Conservation (phyloP, 2,329 filamentous ascomycete species). For the Lojkania enalia region DNA sequence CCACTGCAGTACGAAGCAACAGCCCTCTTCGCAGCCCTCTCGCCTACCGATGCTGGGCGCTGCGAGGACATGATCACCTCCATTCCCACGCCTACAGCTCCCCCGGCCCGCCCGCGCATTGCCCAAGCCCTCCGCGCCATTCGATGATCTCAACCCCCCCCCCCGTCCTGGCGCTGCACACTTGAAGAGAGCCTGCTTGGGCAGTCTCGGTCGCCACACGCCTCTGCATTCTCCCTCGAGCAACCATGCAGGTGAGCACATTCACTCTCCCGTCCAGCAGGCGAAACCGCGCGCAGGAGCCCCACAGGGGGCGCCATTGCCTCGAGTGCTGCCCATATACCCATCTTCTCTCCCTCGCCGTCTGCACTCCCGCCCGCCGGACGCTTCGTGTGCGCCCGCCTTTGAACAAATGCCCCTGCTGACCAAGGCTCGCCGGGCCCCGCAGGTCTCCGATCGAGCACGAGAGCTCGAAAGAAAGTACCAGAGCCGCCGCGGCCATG, state of each 20-base stretch:
- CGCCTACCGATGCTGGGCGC: neutral
- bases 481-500: slow-evolving; percentile 60
- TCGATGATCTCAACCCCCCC: slow-evolving; percentile 16
- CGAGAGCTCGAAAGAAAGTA: slow-evolving; percentile 53
- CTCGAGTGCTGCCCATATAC: neutral
- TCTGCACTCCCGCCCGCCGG: slow-evolving; percentile 9
- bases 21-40: slow-evolving; percentile 1
- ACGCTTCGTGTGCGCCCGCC: slow-evolving; percentile 1
- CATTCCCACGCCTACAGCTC: slow-evolving; percentile 1
- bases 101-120: neutral
- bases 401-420: slow-evolving; percentile 23
- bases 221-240: slow-evolving; percentile 20
- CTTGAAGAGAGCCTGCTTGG: slow-evolving; percentile 15
- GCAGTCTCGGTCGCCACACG: slow-evolving; percentile 21
- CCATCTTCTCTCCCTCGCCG: neutral
- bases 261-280: slow-evolving; percentile 1
- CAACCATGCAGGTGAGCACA: slow-evolving; percentile 28
- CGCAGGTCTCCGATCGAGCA: slow-evolving; percentile 47
- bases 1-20: too few species aligned
- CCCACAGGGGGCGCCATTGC: neutral
- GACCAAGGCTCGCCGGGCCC: slow-evolving; percentile 25
- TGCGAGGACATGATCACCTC: slow-evolving; percentile 5
- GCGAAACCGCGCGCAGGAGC: neutral
- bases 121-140: slow-evolving; percentile 5
- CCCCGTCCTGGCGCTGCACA: slow-evolving; percentile 8